Evolutionary conservation across 2,329 filamentous ascomycete species (phyloP), one percentile per base, ranked within the genome.

Genomic region (Chalaropsis ovoidea): DNA sequence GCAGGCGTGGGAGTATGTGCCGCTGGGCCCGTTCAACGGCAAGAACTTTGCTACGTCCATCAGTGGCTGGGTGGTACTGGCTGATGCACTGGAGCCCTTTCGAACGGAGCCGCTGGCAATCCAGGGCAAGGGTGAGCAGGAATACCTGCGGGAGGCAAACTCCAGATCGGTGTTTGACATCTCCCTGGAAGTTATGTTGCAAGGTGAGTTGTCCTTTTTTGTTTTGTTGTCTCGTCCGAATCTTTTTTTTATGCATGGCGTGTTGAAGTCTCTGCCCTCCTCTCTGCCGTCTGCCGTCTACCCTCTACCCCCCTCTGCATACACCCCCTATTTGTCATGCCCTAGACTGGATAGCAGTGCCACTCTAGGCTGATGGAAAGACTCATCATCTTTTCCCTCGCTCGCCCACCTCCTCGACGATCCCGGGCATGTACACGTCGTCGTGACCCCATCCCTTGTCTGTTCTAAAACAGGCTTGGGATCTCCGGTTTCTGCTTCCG

Each of bases 11-110:
- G 82, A 85, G 70, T 83, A 83, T 77, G 75, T 76, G 6, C 82
- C 81, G 0, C 72, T 85, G 0, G 82, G 82, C 0, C 83, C 83
- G 0, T 78, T 85, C 65, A 82, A 84, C 62, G 77, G 77, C 13
- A 86, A 85, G 71, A 78, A 78, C 43, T 82, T 83, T 67, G 78
- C 75, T 4, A 85, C 82, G 0, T 78, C 75, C 2, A 79, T 86
- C 52, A 80, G 78, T 1, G 80, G 82, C 0, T 86, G 82, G 82
- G 75, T 85, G 13, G 74, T 85, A 2, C 80, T 80, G 0, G 72
- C 80, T 13, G 81, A 83, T 64, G 82, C 82, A 0, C 71, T 85
- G 45, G 70, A 70, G 62, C 67, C 68, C 0, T 70, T 71, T 67
- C 64, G 67, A 35, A 58, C 63, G 13, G 64, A 68, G 64, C 27